Evolutionary conservation across 768 basidiomycete genomes (phyloP).

Genomic region (Fomitopsis serialis): DNA sequence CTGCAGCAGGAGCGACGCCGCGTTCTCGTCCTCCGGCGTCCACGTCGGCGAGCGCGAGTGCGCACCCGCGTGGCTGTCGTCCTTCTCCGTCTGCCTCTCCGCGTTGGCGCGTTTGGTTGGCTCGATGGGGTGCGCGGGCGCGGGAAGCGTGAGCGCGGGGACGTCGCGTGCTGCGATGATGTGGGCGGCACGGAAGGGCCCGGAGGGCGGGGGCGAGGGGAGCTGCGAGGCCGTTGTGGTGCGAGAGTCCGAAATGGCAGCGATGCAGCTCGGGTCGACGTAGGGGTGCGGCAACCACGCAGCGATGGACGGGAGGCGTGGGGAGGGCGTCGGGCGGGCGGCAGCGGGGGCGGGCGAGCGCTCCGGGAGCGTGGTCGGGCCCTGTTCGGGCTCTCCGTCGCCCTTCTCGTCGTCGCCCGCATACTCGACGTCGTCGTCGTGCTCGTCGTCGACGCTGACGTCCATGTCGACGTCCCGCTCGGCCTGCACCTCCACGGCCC

Average conservation of each 20-base stretch:
- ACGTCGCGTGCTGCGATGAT: constrained; percentile 38
- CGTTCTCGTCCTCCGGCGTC: constrained; percentile 66
- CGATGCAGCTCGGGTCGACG: constrained; percentile 23
- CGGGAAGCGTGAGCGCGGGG: constrained; percentile 39
- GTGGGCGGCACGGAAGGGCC: constrained; percentile 21
- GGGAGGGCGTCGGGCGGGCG: constrained; percentile 10
- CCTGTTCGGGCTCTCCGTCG: constrained; percentile 9
- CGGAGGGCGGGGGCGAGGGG: constrained; percentile 31
- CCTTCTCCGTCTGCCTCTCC: constrained; percentile 9
- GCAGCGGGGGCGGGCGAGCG: not conserved
- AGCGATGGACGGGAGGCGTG: constrained; percentile 61
- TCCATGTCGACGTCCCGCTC: not conserved
- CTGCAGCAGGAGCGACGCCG: constrained; percentile 61
- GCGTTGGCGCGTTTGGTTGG: constrained; percentile 24
- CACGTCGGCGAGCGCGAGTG: constrained; percentile 23
- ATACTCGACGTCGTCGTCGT: constrained; percentile 1
- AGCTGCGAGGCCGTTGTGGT: constrained; percentile 18
- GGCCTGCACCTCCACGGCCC: not conserved
- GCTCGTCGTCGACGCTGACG: not conserved
- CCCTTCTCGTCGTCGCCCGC: constrained; percentile 15
- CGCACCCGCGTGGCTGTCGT: constrained; percentile 7
- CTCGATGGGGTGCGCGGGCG: constrained; percentile 43
- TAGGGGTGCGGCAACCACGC: constrained; percentile 51
- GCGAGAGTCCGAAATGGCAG: constrained; percentile 5
- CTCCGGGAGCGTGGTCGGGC: constrained; percentile 10